Evolutionary conservation across 225 moss, liverwort and hornwort species (phyloP).

Genomic region (Pseudoscleropodium purum): DNA sequence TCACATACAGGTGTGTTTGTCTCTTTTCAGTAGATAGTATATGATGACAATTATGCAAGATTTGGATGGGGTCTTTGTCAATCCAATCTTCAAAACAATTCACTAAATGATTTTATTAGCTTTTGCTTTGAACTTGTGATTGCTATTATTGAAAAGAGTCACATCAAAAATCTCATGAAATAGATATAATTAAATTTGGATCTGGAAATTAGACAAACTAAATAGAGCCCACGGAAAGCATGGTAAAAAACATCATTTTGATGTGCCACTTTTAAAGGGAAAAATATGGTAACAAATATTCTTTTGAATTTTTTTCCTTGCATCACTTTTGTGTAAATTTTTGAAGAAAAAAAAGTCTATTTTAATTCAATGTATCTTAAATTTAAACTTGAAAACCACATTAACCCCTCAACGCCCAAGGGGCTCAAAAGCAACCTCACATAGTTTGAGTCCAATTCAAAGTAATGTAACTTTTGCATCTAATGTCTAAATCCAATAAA

Average conservation of each 20-base stretch:
- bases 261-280: not conserved
- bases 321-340: fast-evolving
- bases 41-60: too few species aligned
- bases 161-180: not conserved
- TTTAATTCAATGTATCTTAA: not conserved
- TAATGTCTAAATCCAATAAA: too few species aligned
- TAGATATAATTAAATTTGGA: not conserved
- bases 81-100: not conserved
- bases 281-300: too few species aligned
- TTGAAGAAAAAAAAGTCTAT: not conserved
- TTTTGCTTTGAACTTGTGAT: not conserved
- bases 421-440: too few species aligned
- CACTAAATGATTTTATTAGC: not conserved
- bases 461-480: too few species aligned
- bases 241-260: too few species aligned
- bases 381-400: not conserved
- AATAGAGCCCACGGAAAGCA: not conserved
- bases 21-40: too few species aligned
- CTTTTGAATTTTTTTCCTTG: not conserved
- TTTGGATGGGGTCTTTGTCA: not conserved
- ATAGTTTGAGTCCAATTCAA: too few species aligned
- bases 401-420: too few species aligned
- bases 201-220: not conserved
- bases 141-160: fast-evolving
- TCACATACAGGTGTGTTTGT: too few species aligned